These are phyloP conservation scores for Anastatica hierochuntica DNA, from an alignment of 345 rosid genomes.

Conservation along the genomic window DNA sequence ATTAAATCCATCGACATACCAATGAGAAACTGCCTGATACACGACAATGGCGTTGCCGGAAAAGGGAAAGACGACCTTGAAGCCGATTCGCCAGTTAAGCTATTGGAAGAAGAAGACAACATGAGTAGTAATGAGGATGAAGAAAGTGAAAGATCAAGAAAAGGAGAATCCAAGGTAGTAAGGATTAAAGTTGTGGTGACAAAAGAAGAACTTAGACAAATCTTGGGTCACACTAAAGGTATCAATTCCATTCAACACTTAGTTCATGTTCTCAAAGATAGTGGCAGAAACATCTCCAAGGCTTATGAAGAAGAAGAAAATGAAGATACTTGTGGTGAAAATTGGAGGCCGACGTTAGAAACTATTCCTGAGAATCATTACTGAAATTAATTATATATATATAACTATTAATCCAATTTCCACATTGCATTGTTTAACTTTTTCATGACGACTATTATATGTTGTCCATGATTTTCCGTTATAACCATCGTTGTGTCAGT, in stretches of 20 bases:
- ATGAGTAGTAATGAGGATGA: conserved; percentile 1
- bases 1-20: conserved; percentile 3
- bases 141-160: conserved; percentile 1
- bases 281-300: conserved; percentile 19
- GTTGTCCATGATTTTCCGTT: conserved; percentile 4
- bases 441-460: background rate
- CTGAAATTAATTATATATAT: background rate
- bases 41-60: conserved; percentile 10
- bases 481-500: conserved; percentile 11
- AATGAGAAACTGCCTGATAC: conserved; percentile 23
- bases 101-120: conserved; percentile 12
- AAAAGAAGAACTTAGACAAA: conserved; percentile 47
- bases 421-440: background rate
- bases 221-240: conserved; percentile 29
- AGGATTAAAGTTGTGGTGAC: conserved; percentile 57
- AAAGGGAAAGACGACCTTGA: conserved; percentile 31
- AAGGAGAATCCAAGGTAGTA: conserved; percentile 22
- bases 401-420: background rate
- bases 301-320: background rate
- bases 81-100: conserved; percentile 23
- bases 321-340: background rate
- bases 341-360: conserved; percentile 52
- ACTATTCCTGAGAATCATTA: conserved; percentile 51
- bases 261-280: conserved; percentile 33
- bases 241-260: conserved; percentile 36